A percentile compares a stretch with the other conserved stretches of the same genome.
Conservation (phyloP, 345 rosid genomes). For the Syzygium grande region DNA sequence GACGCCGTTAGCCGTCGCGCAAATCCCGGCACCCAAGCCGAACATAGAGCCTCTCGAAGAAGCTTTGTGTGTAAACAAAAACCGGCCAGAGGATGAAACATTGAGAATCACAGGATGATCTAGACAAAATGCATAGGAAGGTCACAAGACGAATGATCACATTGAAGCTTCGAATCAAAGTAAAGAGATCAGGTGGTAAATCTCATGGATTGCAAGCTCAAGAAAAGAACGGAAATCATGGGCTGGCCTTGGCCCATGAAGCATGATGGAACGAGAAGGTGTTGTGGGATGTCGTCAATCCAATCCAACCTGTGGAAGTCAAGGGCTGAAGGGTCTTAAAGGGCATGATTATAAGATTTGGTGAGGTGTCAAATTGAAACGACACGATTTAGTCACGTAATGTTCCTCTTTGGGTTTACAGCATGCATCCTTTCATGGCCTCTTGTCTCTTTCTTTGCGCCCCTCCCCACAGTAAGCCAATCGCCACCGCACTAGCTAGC, state of each 20-base stretch:
- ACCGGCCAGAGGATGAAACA: background rate
- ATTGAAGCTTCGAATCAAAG: background rate
- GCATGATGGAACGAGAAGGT: background rate
- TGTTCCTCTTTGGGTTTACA: constrained; percentile 8
- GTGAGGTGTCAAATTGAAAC: constrained; percentile 5
- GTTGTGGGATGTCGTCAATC: background rate
- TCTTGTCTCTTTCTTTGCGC: background rate
- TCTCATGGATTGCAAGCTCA: background rate
- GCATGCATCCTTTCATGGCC: background rate
- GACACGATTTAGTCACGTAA: background rate
- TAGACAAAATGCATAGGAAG: background rate
- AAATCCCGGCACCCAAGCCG: background rate
- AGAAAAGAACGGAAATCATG: background rate
- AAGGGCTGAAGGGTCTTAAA: background rate
- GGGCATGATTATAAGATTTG: background rate
- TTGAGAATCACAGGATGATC: background rate
- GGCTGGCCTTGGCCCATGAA: background rate
- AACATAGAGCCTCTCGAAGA: background rate
- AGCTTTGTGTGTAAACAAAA: background rate
- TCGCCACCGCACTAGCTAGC: too few relatives aligned
- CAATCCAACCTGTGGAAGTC: background rate
- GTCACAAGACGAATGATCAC: background rate
- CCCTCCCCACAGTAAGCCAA: background rate
- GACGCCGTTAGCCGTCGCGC: background rate
- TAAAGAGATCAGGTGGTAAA: background rate